These are phyloP conservation scores for Chrysanthemum seticuspe DNA, from an alignment of 129 eudicot genomes.

Conservation along the genomic window DNA sequence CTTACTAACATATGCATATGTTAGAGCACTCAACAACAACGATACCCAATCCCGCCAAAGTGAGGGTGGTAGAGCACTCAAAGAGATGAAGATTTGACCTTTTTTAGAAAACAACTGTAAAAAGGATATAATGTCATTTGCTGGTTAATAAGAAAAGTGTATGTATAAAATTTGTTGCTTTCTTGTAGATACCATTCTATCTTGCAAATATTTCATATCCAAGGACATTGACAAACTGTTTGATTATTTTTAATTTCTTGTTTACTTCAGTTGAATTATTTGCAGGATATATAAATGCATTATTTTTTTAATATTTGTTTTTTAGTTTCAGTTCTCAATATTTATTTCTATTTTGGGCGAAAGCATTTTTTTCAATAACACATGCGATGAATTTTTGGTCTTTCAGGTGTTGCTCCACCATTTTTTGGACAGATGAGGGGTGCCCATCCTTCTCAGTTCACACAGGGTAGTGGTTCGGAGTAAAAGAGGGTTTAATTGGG, in stretches of 20 bases:
- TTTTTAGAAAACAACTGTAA: too few relatives aligned
- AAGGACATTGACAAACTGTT: background rate
- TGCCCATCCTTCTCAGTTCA: slow-evolving; percentile 38
- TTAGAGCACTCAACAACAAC: too few relatives aligned
- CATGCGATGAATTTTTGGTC: slow-evolving; percentile 2
- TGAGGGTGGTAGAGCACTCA: too few relatives aligned
- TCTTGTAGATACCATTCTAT: slow-evolving; percentile 1
- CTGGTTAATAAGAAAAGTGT: background rate
- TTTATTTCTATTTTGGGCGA: background rate
- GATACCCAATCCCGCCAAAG: too few relatives aligned
- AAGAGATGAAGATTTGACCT: too few relatives aligned
- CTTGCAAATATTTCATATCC: background rate
- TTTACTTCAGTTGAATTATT: background rate
- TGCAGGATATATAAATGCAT: background rate
- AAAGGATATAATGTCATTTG: too few relatives aligned
- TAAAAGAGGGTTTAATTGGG: slow-evolving; percentile 28
- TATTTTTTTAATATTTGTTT: background rate
- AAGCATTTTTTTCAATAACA: too few relatives aligned
- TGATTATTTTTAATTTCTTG: slow-evolving; percentile 1
- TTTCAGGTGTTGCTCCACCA: slow-evolving; percentile 46
- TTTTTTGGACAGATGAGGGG: slow-evolving; percentile 43
- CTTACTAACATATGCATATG: too few relatives aligned
- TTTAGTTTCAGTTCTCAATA: background rate
- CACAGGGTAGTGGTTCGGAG: slow-evolving; percentile 49
- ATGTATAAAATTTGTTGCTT: slow-evolving; percentile 1